Evolutionary conservation across 805 yeast species (phyloP), one percentile per base, ranked within the genome.

Genomic region (Brettanomyces custersianus): DNA sequence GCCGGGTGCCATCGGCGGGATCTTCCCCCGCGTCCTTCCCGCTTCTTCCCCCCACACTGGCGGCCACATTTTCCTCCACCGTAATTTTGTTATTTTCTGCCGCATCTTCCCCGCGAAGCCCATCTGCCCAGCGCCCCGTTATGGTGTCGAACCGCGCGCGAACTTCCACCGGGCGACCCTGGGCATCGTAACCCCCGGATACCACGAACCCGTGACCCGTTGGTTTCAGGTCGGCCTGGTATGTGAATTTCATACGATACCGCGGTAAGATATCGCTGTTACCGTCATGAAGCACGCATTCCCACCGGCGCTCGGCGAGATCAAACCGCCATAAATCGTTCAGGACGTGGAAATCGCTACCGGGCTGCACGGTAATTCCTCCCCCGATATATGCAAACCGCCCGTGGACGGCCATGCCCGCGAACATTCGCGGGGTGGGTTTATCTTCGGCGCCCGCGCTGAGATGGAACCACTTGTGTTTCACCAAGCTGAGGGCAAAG

Each of bases 261-360:
- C 87, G 60, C 13, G 55, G 48, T 1, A 38, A 9, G 1, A 47
- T 22, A 7, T 7, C 8, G 11, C 27, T 33, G 27, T 51, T 66
- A 57, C 37, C 48, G 29, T 15, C 65, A 63, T 46, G 51, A 33
- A 64, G 65, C 3, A 79, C 48, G 33, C 74, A 63, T 1, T 50
- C 49, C 90, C 92, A 82, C 9, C 53, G 52, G 35, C 61, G 63
- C 4, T 69, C 57, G 26, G 63, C 65, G 28, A 77, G 52, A 50
- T 77, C 70, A 44, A 78, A 74, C 45, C 69, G 68, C 90, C 92
- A 83, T 19, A 80, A 54, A 45, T 83, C 92, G 46, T 77, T 77
- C 5, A 68, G 52, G 0, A 83, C 73, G 10, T 54, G 49, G 12
- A 69, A 42, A 19, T 38, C 22, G 33, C 62, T 63, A 7, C 24